Conservation (phyloP, 805 yeast species). For the Priceomyces carsonii region DNA sequence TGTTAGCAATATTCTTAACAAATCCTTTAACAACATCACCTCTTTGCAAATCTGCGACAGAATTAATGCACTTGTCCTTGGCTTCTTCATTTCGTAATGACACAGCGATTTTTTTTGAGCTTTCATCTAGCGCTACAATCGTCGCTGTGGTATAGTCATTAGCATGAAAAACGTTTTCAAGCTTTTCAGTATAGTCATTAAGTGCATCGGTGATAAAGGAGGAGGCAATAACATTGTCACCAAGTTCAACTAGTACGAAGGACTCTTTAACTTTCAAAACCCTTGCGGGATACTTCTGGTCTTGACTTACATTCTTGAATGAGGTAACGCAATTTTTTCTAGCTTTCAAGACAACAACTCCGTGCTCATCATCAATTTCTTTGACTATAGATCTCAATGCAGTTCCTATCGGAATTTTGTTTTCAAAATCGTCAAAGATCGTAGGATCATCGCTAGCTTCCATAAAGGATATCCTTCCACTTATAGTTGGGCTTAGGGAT, state of each 20-base stretch:
- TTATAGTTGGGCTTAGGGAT: constrained; percentile 64
- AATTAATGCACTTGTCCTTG: constrained; percentile 49
- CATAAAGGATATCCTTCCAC: constrained; percentile 65
- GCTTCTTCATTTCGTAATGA: constrained; percentile 59
- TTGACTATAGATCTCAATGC: constrained; percentile 62
- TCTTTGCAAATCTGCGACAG: constrained; percentile 54
- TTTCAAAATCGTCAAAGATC: constrained; percentile 49
- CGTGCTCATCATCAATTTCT: constrained; percentile 53
- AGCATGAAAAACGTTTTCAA: constrained; percentile 48
- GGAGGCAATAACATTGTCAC: constrained; percentile 60
- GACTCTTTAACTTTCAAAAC: constrained; percentile 58
- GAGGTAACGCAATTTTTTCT: constrained; percentile 45
- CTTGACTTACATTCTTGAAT: constrained; percentile 53
- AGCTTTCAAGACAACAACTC: constrained; percentile 50
- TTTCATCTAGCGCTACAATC: constrained; percentile 47
- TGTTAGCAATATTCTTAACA: constrained; percentile 68
- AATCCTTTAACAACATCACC: constrained; percentile 84
- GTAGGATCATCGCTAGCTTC: constrained; percentile 60
- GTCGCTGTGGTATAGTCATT: constrained; percentile 62
- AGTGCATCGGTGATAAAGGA: constrained; percentile 78
- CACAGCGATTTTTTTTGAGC: constrained; percentile 57
- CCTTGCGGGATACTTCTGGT: constrained; percentile 59
- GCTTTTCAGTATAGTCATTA: constrained; percentile 58
- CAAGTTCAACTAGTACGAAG: constrained; percentile 67
- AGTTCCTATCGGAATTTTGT: constrained; percentile 69